Percentiles rank a stretch among this genome's conserved stretches.
Evolutionary conservation across 176 grass and related monocot species (phyloP).

Genomic region (Areca catechu): DNA sequence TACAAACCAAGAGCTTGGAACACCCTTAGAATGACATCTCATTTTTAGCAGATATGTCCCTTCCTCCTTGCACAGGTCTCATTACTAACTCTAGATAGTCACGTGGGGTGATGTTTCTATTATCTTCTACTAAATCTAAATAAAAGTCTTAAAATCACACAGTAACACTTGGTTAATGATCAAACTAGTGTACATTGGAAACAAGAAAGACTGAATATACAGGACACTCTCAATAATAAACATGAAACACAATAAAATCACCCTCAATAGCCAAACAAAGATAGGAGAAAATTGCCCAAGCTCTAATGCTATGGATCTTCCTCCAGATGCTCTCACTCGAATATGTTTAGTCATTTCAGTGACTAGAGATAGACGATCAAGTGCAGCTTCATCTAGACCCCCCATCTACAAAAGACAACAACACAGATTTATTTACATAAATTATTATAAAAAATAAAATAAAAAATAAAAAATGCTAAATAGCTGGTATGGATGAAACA

Average conservation of each 20-base stretch:
- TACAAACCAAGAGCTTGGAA: too few species aligned
- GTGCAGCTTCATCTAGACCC: constrained; percentile 89
- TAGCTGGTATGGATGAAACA: too few species aligned
- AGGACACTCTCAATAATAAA: background rate
- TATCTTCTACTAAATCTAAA: constrained; percentile 85
- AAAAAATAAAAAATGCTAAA: too few species aligned
- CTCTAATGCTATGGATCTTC: constrained; percentile 72
- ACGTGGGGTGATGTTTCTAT: constrained; percentile 83
- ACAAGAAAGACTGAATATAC: background rate
- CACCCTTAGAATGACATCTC: constrained; percentile 41
- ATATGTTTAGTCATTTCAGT: constrained; percentile 99
- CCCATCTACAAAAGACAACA: constrained; percentile 65
- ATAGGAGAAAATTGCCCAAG: constrained; percentile 92
- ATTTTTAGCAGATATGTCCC: constrained; percentile 68
- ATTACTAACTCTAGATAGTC: constrained; percentile 87
- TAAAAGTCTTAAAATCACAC: constrained; percentile 65
- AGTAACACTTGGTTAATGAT: constrained; percentile 1
- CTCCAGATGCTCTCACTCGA: constrained; percentile 79
- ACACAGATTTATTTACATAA: too few species aligned
- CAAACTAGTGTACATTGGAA: background rate
- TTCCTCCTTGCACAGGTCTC: constrained; percentile 72
- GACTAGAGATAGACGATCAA: constrained; percentile 89
- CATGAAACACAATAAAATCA: constrained; percentile 18
- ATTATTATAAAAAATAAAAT: too few species aligned
- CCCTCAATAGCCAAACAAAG: constrained; percentile 96